Base-by-base conservation (phyloP, 106 monocot species). In the Posidonia australis region DNA sequence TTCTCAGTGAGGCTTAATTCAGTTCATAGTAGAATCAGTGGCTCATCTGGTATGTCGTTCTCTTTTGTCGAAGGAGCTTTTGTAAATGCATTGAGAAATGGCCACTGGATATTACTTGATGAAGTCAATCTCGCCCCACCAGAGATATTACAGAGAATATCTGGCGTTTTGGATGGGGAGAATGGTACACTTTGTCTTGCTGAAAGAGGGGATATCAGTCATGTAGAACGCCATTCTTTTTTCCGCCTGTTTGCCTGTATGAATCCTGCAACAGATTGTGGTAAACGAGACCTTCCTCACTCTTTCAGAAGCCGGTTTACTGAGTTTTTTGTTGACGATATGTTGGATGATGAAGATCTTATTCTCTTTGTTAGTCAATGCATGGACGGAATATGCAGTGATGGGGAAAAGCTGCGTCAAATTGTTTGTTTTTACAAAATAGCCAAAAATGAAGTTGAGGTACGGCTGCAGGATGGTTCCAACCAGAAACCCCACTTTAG, bases 241-340 rank as follows among this genome's bases (percentile, higher is more conserved):
- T 96, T 96, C 54, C 90, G 96, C 52, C 60, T 96, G 22, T 96
- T 96, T 81, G 84, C 84, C 19, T 96, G 96, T 74, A 96, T 96
- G 96, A 96, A 96, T 82, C 96, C 96, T 48, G 96, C 90, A 57
- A 90, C 87, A 30, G 96, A 96, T 77, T 82, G 87, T 65, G 96
- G 96, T 27, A 96, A 96, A 62, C 63, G 82, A n/a, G 96, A 96
- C 45, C 75, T 96, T 43, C 87, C 96, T 46, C 77, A 68, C 66
- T 74, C 78, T 25, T 82, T 96, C 36, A 73, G 84, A 62, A 90
- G 78, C 69, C 69, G 90, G 55, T 90, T 96, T 69, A 90, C 82
- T 51, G 96, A 96, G 54, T 84, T 78, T 77, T 96, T 84, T 84
- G 84, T 96, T 22, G 96, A 96, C 72, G 96, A 96, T 80, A 69